Evolutionary conservation across 805 yeast species (phyloP).

Genomic region (Starmerella stigmatis): DNA sequence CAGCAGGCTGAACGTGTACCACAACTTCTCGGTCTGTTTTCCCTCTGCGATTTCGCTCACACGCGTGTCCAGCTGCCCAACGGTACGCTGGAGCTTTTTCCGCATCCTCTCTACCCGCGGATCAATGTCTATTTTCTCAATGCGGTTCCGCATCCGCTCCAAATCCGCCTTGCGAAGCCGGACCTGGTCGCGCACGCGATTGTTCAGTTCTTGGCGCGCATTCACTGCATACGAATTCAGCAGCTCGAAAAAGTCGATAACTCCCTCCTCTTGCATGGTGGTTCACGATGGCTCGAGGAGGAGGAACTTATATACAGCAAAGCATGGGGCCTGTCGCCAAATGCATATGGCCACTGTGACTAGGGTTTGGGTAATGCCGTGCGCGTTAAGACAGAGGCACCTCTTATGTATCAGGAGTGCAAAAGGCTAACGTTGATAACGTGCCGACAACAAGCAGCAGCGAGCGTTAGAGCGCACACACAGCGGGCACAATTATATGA

Average conservation of each 20-base stretch:
- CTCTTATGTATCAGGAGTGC: too few relatives aligned
- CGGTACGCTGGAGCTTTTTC: slow-evolving; percentile 15
- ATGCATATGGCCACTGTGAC: too few relatives aligned
- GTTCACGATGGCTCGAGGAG: too few relatives aligned
- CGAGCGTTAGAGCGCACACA: too few relatives aligned
- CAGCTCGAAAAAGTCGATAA: slow-evolving; percentile 29
- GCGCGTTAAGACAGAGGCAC: too few relatives aligned
- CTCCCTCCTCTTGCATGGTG: neutral
- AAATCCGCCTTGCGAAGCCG: slow-evolving; percentile 13
- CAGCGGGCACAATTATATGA: too few relatives aligned
- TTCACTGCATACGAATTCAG: slow-evolving; percentile 29
- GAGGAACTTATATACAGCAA: too few relatives aligned
- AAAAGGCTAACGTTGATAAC: too few relatives aligned
- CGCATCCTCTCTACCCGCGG: slow-evolving; percentile 27
- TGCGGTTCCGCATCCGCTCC: slow-evolving; percentile 10
- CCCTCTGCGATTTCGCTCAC: slow-evolving; percentile 27
- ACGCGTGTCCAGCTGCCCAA: slow-evolving; percentile 26
- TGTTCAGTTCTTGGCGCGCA: slow-evolving; percentile 21
- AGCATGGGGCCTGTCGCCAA: too few relatives aligned
- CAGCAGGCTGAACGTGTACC: slow-evolving; percentile 64
- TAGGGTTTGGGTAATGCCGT: too few relatives aligned
- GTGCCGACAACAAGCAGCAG: too few relatives aligned
- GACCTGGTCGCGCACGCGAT: slow-evolving; percentile 22
- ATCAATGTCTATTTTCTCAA: slow-evolving; percentile 10
- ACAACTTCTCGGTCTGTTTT: slow-evolving; percentile 57